Percentiles rank a stretch among this genome's conserved stretches.
Conservation (phyloP, 1,284 basidiomycete species). For the Leccinum discolor region DNA sequence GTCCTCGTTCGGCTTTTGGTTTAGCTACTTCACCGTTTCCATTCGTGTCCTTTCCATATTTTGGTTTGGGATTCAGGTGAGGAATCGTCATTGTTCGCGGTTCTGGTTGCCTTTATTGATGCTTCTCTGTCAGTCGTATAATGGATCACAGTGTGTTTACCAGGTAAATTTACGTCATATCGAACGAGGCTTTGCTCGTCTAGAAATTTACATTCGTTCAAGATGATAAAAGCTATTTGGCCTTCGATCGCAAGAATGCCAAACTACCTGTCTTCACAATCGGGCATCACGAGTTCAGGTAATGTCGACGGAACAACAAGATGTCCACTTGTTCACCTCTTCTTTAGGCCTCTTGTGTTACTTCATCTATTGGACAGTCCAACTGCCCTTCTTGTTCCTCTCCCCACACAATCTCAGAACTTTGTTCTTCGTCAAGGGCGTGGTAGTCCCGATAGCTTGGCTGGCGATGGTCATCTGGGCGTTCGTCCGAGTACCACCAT, state of each 20-base stretch:
- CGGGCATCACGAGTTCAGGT: conserved; percentile 60
- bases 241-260: conserved; percentile 57
- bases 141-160: conserved; percentile 33
- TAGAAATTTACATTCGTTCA: not conserved
- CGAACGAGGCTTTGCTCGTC: not conserved
- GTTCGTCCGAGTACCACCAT: conserved; percentile 53
- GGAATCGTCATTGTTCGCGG: not conserved
- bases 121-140: conserved; percentile 19
- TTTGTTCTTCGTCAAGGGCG: conserved; percentile 63
- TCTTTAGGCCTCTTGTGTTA: conserved; percentile 52
- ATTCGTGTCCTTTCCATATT: conserved; percentile 63
- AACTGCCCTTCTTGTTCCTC: conserved; percentile 64
- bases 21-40: conserved; percentile 63
- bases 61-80: conserved; percentile 58
- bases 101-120: not conserved
- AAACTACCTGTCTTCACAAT: conserved; percentile 52
- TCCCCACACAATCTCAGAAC: conserved; percentile 62
- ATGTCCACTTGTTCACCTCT: conserved; percentile 4
- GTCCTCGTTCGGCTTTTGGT: conserved; percentile 66
- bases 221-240: conserved; percentile 71
- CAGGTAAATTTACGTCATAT: conserved; percentile 16
- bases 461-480: conserved; percentile 65
- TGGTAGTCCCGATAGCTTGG: conserved; percentile 58
- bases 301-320: not conserved
- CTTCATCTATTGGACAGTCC: conserved; percentile 67